Evolutionary conservation across 78 protist species (phyloP).

Genomic region (Cavenderia fasciculata): DNA sequence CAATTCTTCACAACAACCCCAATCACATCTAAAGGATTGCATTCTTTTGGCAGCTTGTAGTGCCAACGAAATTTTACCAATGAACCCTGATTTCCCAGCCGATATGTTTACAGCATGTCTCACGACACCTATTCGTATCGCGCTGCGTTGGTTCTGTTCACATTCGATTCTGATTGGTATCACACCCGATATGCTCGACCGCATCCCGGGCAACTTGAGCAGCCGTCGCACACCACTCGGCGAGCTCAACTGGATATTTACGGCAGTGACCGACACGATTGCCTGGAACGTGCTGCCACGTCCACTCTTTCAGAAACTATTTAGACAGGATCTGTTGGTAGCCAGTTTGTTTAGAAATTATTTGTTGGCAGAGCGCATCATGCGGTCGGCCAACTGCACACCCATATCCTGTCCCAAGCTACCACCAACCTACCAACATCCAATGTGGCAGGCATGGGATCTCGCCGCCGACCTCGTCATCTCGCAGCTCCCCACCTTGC

Average conservation of each 20-base stretch:
- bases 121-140: slow-evolving; percentile 97
- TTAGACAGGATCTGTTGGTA: slow-evolving; percentile 96
- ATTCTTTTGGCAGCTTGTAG: slow-evolving; percentile 97
- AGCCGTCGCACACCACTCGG: slow-evolving; percentile 95
- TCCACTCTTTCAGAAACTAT: slow-evolving; percentile 92
- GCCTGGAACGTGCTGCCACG: slow-evolving; percentile 97
- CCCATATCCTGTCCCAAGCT: slow-evolving; percentile 96
- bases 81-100: slow-evolving; percentile 95
- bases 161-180: slow-evolving; percentile 74
- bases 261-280: slow-evolving; percentile 99
- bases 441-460: slow-evolving; percentile 96
- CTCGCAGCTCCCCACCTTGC: slow-evolving; percentile 85
- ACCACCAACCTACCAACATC: slow-evolving; percentile 89
- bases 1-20: slow-evolving; percentile 8
- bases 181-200: slow-evolving; percentile 78
- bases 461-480: slow-evolving; percentile 92
- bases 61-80: slow-evolving; percentile 91
- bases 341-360: slow-evolving; percentile 97
- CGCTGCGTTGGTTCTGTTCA: slow-evolving; percentile 88
- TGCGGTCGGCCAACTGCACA: slow-evolving; percentile 89
- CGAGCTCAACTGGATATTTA: slow-evolving; percentile 98
- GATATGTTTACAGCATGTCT: slow-evolving; percentile 98
- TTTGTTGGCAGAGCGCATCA: slow-evolving; percentile 97
- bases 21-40: slow-evolving; percentile 78
- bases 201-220: slow-evolving; percentile 84